These are phyloP conservation scores for Trichophyton schoenleinii DNA, from an alignment of 2,329 filamentous ascomycete genomes.

Conservation along the genomic window DNA sequence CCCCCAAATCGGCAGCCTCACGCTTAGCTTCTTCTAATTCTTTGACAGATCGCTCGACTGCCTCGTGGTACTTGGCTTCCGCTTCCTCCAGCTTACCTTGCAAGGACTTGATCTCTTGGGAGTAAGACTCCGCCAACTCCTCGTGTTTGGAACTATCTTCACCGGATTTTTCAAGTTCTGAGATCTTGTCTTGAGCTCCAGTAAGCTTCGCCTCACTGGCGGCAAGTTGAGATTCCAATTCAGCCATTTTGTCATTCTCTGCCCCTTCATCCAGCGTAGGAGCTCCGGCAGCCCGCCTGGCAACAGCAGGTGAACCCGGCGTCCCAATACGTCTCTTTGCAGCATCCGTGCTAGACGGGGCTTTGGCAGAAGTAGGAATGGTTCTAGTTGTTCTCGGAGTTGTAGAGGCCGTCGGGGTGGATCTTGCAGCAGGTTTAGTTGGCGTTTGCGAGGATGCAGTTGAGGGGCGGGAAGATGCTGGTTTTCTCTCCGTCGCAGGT, in stretches of 20 bases:
- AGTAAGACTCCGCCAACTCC: constrained; percentile 11
- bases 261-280: constrained; percentile 7
- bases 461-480: constrained; percentile 18
- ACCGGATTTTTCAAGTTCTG: constrained; percentile 7
- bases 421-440: constrained; percentile 21
- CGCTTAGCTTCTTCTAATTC: constrained; percentile 30
- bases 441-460: constrained; percentile 22
- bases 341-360: constrained; percentile 7
- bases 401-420: constrained; percentile 15
- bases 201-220: constrained; percentile 14
- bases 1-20: constrained; percentile 24
- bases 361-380: constrained; percentile 7
- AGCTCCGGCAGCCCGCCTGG: constrained; percentile 14
- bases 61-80: constrained; percentile 25
- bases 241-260: constrained; percentile 11
- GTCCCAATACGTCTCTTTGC: constrained; percentile 5
- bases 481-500: constrained; percentile 24
- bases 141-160: constrained; percentile 10
- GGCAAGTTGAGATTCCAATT: constrained; percentile 12
- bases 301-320: constrained; percentile 10
- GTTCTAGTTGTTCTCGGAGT: constrained; percentile 9
- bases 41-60: constrained; percentile 26
- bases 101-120: constrained; percentile 16
- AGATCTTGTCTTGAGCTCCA: constrained; percentile 10
- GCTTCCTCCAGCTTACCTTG: constrained; percentile 27